phyloP scores from a whole-genome alignment of 2,329 filamentous ascomycete genomes.

The Cercospora janseana region DNA sequence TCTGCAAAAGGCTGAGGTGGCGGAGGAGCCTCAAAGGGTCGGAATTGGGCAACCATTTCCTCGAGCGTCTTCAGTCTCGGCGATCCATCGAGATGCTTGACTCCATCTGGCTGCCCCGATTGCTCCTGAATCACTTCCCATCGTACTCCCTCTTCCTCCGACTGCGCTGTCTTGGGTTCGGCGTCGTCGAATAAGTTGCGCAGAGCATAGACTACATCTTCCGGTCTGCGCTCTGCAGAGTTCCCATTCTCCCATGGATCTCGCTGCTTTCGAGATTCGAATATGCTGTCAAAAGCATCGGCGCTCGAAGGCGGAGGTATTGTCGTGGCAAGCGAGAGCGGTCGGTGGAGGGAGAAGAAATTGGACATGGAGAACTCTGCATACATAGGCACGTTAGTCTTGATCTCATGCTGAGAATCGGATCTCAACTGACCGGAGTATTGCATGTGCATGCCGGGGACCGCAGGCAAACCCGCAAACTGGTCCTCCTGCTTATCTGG shows the following conservation, averaged over 20 bases:
- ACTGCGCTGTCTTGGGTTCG: slow-evolving; percentile 26
- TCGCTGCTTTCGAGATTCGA: slow-evolving; percentile 56
- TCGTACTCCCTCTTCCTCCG: slow-evolving; percentile 39
- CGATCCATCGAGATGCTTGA: slow-evolving; percentile 34
- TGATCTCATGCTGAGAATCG: too few species aligned
- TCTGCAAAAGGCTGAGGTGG: slow-evolving; percentile 59
- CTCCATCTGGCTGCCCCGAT: slow-evolving; percentile 35
- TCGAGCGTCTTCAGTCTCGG: slow-evolving; percentile 39
- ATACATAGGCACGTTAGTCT: too few species aligned
- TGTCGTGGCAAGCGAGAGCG: slow-evolving; percentile 81
- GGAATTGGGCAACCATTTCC: slow-evolving; percentile 48
- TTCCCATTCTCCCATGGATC: slow-evolving; percentile 43
- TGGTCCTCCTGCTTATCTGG: slow-evolving; percentile 37
- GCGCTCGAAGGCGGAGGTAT: slow-evolving; percentile 71
- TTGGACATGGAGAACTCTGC: slow-evolving; percentile 81
- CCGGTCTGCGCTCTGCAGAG: slow-evolving; percentile 45
- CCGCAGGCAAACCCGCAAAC: slow-evolving; percentile 64
- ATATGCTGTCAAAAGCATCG: slow-evolving; percentile 81
- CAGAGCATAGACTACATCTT: slow-evolving; percentile 48
- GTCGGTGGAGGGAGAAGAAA: slow-evolving; percentile 94
- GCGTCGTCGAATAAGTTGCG: slow-evolving; percentile 43
- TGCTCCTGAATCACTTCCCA: slow-evolving; percentile 41
- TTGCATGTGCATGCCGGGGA: slow-evolving; percentile 63
- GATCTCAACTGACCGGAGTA: slow-evolving; percentile 15
- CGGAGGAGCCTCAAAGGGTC: slow-evolving; percentile 83